Conservation (phyloP, 257 asterid genomes). For the Plantago major region DNA sequence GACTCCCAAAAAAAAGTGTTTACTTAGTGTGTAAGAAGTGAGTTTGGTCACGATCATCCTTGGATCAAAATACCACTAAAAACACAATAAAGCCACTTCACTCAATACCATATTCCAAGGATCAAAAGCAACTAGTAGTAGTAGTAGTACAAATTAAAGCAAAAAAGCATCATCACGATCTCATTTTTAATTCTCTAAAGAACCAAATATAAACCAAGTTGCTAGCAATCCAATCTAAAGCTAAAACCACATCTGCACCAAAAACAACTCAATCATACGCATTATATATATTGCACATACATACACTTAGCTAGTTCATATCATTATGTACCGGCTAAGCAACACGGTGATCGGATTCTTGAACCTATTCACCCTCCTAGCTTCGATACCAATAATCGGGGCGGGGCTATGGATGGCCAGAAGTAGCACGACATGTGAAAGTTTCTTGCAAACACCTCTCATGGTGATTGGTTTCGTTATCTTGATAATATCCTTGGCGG, state of each 20-base stretch:
- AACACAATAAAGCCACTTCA: conserved; percentile 17
- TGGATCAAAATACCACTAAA: conserved; percentile 24
- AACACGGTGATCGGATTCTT: conserved; percentile 87
- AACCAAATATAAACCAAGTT: conserved; percentile 5
- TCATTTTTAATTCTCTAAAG: conserved; percentile 16
- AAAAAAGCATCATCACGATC: conserved; percentile 14
- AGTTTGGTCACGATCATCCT: conserved; percentile 24
- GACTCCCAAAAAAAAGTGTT: conserved; percentile 29
- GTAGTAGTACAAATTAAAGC: conserved; percentile 23
- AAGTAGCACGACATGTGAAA: conserved; percentile 82
- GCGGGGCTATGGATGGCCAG: conserved; percentile 93
- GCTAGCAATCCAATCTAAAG: conserved; percentile 8
- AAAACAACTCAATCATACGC: conserved; percentile 3
- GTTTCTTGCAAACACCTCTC: conserved; percentile 87
- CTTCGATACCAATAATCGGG: conserved; percentile 93
- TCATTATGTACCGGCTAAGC: conserved; percentile 65
- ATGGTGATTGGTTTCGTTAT: conserved; percentile 67
- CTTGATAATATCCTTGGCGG: conserved; percentile 68
- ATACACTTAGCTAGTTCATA: neutral
- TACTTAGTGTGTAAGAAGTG: conserved; percentile 76
- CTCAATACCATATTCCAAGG: conserved; percentile 34
- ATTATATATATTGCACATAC: conserved; percentile 1
- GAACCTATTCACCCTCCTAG: conserved; percentile 80
- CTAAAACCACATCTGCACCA: conserved; percentile 19
- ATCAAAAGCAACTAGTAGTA: conserved; percentile 32